Evolutionary conservation across 768 basidiomycete genomes (phyloP), one percentile per base, ranked within the genome.

Genomic region (Collybia sordida): DNA sequence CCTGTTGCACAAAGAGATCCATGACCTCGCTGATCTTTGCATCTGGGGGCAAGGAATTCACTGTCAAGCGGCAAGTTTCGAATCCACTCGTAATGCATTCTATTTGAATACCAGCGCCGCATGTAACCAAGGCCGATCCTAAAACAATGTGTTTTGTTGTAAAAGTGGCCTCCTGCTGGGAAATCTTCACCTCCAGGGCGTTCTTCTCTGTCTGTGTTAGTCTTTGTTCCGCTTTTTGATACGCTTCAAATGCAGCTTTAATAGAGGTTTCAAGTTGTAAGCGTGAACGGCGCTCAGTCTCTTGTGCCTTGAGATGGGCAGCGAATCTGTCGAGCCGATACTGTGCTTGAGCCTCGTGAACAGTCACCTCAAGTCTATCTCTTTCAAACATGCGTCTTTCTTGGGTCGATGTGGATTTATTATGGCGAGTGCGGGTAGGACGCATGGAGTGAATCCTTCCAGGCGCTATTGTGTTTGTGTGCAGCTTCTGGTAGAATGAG

Each of bases 71-170:
- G 55, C 76, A 79, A 5, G 76, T 72, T 35, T 85, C 79, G 53
- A 80, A 83, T 3, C 79, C 81, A n/a, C 75, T 67, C 22, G 79
- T 59, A 24, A 81, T 52, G 24, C 66, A 59, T 31, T 63, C 63
- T 35, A 85, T 65, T n/a, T 72, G 64, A 31, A 80, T 59, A 5
- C 83, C 83, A 1, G 79, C 73, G 23, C 68, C 68, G 37, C 69
- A 82, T 2, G 78, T 78, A 17, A 79, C 73, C 36, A 83, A 64
- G 38, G 72, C 74, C n/a, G 72, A 68, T 7, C 73, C 75, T 17
- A 68, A 67, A 15, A 81, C 72, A 15, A 78, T 53, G 43, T 70
- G 70, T 45, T 65, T 74, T 7, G 74, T 67, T 1, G 69, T 72
- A 41, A 67, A 67, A 2, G 66, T 55, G 3, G 78, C 80, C 23